Evolutionary conservation across 305 asterid genomes (phyloP).

Genomic region (Fraxinus albicans): DNA sequence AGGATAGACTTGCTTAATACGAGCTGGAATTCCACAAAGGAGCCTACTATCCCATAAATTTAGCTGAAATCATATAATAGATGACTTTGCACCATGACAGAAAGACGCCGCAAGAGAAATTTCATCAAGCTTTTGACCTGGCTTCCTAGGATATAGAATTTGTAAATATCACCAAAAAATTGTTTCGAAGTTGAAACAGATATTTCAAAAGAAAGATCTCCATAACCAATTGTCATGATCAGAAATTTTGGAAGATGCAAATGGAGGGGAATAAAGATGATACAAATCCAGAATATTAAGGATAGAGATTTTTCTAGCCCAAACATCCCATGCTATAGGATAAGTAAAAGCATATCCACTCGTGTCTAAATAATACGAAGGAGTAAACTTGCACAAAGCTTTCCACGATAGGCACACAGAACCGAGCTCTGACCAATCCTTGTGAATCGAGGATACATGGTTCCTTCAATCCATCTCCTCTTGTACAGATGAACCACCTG

Average conservation of each 20-base stretch:
- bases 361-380: slow-evolving; percentile 74
- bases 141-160: slow-evolving; percentile 2
- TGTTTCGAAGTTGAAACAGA: slow-evolving; percentile 11
- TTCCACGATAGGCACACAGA: slow-evolving; percentile 90
- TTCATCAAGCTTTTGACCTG: slow-evolving; percentile 10
- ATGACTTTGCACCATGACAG: slow-evolving; percentile 71
- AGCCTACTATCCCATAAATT: slow-evolving; percentile 87
- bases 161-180: background rate
- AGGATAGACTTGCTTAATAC: slow-evolving; percentile 78
- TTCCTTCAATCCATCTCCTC: slow-evolving; percentile 89
- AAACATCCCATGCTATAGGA: slow-evolving; percentile 78
- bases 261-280: background rate
- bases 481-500: slow-evolving; percentile 79
- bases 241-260: slow-evolving; percentile 2
- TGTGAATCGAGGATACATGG: slow-evolving; percentile 86
- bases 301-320: slow-evolving; percentile 21
- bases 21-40: slow-evolving; percentile 87
- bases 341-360: slow-evolving; percentile 96
- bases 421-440: slow-evolving; percentile 97
- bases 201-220: slow-evolving; percentile 13
- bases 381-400: slow-evolving; percentile 70
- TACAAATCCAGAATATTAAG: background rate
- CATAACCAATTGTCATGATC: background rate
- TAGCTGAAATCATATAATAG: slow-evolving; percentile 75
- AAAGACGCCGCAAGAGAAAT: slow-evolving; percentile 47